Evolutionary conservation across 768 basidiomycete genomes (phyloP), one percentile per base, ranked within the genome.

Genomic region (Stropharia rugosoannulata): DNA sequence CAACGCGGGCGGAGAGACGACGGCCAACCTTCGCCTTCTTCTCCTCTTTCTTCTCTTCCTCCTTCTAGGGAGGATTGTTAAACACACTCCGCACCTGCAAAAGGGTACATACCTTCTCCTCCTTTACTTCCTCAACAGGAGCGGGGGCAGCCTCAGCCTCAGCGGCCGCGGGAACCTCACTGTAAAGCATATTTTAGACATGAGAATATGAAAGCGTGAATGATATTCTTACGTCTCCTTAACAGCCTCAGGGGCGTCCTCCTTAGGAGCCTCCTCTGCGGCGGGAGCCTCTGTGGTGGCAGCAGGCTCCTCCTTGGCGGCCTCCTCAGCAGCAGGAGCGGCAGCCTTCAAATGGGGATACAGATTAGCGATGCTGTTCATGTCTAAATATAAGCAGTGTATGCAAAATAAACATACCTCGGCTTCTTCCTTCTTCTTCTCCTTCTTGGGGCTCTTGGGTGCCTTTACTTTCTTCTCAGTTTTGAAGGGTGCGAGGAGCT

Each of bases 1-100:
- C 81, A 41, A 96, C 85, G 18, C 91, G 90, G 22, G 88, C 81
- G 42, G 94, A 95, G 57, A 96, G 74, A 59, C 93, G 91, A 60
- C 93, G 92, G 53, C 82, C 75, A 55, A 92, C 84, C 71, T 94
- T 95, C 56, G 67, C 52, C 13, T 78, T 73, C 70, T 80, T 80
- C 62, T 82, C 74, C 45, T 73, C 68, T 65, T 80, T 77, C 68
- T 83, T 75, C 56, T 80, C 75, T 53, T 80, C 76, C 72, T 83
- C 65, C 66, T 68, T 59, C 52, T 61, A 18, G 40, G 38, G n/a
- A 48, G 11, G 7, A 32, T 44, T 13, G 55, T 10, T 19, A 15
- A 43, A 22, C 38, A 57, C 13, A 45, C 39, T 54, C 4, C 15
- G 2, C 15, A 16, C 11, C 13, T 51, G 38, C 52, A 46, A 15